Percentiles rank a stretch among this genome's conserved stretches.
Evolutionary conservation across 768 basidiomycete genomes (phyloP).

Genomic region (Boletus vermiculosoides): DNA sequence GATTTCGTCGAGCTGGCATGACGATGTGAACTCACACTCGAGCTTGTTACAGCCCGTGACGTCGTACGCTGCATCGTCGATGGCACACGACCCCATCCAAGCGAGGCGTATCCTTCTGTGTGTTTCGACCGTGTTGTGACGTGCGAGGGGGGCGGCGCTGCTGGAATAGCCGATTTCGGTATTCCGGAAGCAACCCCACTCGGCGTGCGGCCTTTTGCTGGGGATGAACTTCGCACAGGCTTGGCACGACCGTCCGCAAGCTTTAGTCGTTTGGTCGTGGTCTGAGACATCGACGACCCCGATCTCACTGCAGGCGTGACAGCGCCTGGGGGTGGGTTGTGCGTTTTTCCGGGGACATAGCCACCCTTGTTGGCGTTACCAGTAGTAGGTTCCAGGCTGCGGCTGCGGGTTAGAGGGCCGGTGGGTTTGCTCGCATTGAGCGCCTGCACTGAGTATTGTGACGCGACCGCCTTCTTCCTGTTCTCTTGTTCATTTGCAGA

Average conservation of each 20-base stretch:
- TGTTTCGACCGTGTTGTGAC: constrained; percentile 29
- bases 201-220: constrained; percentile 29
- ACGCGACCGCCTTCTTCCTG: constrained; percentile 48
- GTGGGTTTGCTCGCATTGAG: constrained; percentile 21
- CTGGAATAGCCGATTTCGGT: constrained; percentile 11
- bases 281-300: constrained; percentile 38
- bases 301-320: constrained; percentile 67
- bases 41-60: constrained; percentile 19
- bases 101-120: constrained; percentile 24
- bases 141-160: constrained; percentile 6
- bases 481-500: constrained; percentile 82
- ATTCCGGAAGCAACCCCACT: constrained; percentile 21
- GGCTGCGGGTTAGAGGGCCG: constrained; percentile 25
- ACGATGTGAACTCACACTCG: constrained; percentile 12
- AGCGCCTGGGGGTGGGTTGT: constrained; percentile 28
- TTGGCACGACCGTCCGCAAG: constrained; percentile 41
- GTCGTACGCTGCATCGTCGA: constrained; percentile 31
- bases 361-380: constrained; percentile 14
- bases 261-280: constrained; percentile 62
- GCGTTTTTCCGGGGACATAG: constrained; percentile 33
- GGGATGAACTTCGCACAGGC: constrained; percentile 23
- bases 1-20: constrained; percentile 12
- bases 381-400: constrained; percentile 26
- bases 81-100: constrained; percentile 38
- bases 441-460: constrained; percentile 33